These are phyloP conservation scores for Gymnopus androsaceus DNA, from an alignment of 1,284 basidiomycete species.

Conservation along the genomic window DNA sequence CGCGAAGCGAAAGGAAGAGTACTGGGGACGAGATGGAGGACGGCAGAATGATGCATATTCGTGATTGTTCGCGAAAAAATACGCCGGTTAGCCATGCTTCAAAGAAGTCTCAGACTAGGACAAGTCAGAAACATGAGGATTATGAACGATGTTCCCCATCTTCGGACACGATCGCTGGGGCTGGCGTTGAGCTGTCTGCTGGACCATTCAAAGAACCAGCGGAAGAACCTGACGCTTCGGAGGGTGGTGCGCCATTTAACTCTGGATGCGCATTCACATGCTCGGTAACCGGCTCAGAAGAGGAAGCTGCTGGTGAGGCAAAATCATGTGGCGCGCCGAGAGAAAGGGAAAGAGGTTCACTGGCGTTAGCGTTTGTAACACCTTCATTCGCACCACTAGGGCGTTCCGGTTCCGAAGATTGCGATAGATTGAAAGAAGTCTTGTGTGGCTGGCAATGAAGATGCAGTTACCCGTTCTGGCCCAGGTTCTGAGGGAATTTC, in stretches of 20 bases:
- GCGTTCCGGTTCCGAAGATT: not conserved
- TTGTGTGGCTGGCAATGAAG: not conserved
- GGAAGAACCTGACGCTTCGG: not conserved
- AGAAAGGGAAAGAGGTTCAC: not conserved
- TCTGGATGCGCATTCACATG: not conserved
- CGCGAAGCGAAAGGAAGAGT: no score
- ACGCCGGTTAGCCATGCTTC: no score
- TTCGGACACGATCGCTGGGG: not conserved
- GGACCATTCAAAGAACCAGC: not conserved
- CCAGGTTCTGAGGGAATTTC: constrained; percentile 8
- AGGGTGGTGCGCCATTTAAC: not conserved
- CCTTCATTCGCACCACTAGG: not conserved
- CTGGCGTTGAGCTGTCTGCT: not conserved
- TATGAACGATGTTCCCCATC: not conserved
- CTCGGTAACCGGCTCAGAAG: not conserved
- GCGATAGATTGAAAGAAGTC: not conserved
- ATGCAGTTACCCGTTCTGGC: constrained; percentile 1
- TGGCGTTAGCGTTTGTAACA: no score
- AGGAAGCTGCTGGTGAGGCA: not conserved
- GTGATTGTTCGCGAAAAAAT: no score
- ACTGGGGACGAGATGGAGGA: not conserved
- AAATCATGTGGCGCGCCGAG: not conserved
- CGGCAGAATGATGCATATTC: not conserved
- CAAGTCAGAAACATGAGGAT: not conserved
- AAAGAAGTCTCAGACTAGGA: not conserved